Evolutionary conservation across 75 land plant genomes (phyloP).

Genomic region (Adiantum capillusveneris): DNA sequence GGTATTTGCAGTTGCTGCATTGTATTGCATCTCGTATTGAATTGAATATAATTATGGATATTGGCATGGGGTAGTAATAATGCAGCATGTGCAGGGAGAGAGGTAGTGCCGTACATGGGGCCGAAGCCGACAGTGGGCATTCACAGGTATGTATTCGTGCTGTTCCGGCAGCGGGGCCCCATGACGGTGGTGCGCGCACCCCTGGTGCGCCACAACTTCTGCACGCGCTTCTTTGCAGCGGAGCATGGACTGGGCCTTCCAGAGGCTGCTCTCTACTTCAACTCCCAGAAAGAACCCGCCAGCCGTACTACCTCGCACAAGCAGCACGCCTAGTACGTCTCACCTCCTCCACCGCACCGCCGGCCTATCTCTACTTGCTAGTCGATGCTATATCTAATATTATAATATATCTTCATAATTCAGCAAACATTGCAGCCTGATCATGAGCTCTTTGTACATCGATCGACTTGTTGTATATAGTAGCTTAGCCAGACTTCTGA

Average conservation of each 20-base stretch:
- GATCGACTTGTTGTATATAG: no score
- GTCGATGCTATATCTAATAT: no score
- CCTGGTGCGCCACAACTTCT: conserved; percentile 35
- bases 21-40: background rate
- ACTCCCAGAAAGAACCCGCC: conserved; percentile 63
- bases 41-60: background rate
- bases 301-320: no score
- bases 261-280: conserved; percentile 70
- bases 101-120: conserved; percentile 49
- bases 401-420: no score
- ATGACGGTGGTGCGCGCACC: conserved; percentile 36
- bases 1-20: background rate
- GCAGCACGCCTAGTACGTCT: no score
- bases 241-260: conserved; percentile 49
- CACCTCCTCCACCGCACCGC: no score
- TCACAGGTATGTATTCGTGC: conserved; percentile 64
- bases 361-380: no score
- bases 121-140: conserved; percentile 75
- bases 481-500: no score
- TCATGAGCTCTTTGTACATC: no score
- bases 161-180: conserved; percentile 58
- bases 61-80: background rate
- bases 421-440: no score
- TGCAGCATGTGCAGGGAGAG: conserved; percentile 34
- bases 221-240: conserved; percentile 43